phyloP scores from a whole-genome alignment of 805 yeast genomes.

The Yueomyces sinensis region DNA sequence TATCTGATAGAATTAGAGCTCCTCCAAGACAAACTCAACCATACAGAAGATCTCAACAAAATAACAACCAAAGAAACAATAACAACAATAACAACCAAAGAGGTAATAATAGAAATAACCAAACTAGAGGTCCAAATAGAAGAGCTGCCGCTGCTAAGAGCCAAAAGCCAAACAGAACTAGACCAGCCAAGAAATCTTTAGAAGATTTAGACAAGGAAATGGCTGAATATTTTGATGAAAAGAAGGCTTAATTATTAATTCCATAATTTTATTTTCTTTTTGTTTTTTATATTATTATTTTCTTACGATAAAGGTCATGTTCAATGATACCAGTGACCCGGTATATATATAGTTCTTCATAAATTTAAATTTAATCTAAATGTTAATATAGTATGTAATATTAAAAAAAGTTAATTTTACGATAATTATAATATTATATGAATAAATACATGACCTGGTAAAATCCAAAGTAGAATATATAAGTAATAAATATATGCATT shows the following conservation, averaged over 20 bases:
- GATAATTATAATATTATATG: too few relatives aligned
- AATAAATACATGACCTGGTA: too few relatives aligned
- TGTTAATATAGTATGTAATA: too few relatives aligned
- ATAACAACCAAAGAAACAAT: constrained; percentile 2
- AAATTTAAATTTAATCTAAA: too few relatives aligned
- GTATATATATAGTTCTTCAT: too few relatives aligned
- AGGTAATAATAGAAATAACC: too few relatives aligned
- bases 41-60: constrained; percentile 8
- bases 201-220: constrained; percentile 96
- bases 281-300: background rate
- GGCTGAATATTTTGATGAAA: constrained; percentile 77
- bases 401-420: too few relatives aligned
- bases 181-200: constrained; percentile 55
- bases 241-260: constrained; percentile 6
- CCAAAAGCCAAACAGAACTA: constrained; percentile 25
- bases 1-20: constrained; percentile 60
- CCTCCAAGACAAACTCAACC: constrained; percentile 11
- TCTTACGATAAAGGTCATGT: too few relatives aligned
- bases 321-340: too few relatives aligned
- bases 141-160: constrained; percentile 25
- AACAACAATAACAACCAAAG: constrained; percentile 6
- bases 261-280: background rate
- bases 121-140: constrained; percentile 21
- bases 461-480: too few relatives aligned
- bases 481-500: background rate